Base-by-base conservation (phyloP, 2,329 filamentous ascomycete species). In the Alternaria sp. region DNA sequence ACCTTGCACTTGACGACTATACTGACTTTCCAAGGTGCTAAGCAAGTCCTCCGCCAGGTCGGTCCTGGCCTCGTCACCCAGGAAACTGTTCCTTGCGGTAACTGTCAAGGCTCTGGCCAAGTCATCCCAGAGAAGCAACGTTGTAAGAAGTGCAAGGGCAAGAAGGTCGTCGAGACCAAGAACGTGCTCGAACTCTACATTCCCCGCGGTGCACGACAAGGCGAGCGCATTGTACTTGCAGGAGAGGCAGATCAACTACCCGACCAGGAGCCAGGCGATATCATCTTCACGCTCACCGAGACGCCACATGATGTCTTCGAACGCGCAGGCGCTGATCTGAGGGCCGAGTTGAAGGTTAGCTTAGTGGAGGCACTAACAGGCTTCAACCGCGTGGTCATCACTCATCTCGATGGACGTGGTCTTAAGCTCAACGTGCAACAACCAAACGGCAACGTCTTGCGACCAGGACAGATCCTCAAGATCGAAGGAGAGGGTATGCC, bases 121-220 rank as follows among this genome's bases (percentile, higher is more conserved):
- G 89, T 94, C 74, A 97, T 89, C 83, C 94, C 94, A 80, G 93
- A 97, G 75, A 98, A 98, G 84, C 95, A 99, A 75, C 92, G 93
- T 77, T 99, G 95, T 85, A 97, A 97, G 85, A 97, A 95, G 84
- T 99, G 95, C 88, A 98, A 98, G 82, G 95, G 95, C 74, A 92
- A 92, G 79, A 88, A 92, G 64, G 93, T 92, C 14, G 88, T 89
- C 45, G 90, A 93, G 73, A 92, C 95, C 81, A 95, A 92, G 81
- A 99, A 98, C 83, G 92, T 94, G 4, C 85, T 99, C 62, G 95
- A 99, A 81, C 90, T 99, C 54, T 98, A 98, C 82, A 97, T 99
- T 62, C 93, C 94, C 10, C 89, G 92, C 54, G 94, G 94, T 48
- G 91, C 78, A 49, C 83, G 86, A 62, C 83, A 97, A 78, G 94